These are phyloP conservation scores for Enteropsectra breve DNA, from an alignment of 371 early-diverging fungal species.

Conservation along the genomic window DNA sequence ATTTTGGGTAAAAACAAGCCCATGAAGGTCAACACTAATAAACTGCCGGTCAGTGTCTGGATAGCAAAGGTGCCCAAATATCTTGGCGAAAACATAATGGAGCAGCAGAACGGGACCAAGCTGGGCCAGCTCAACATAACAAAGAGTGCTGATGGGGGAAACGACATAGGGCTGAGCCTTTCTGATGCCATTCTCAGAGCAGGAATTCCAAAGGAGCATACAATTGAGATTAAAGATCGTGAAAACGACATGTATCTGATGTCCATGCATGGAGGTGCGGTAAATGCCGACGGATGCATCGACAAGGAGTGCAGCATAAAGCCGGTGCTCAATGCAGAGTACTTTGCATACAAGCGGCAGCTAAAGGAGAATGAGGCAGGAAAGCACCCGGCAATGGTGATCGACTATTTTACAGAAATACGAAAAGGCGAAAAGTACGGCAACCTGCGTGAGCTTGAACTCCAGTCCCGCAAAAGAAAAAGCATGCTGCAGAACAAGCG, in stretches of 20 bases:
- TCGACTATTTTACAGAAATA: conserved; percentile 56
- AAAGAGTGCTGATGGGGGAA: not conserved
- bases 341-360: conserved; percentile 54
- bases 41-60: conserved; percentile 38
- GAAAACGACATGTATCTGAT: conserved; percentile 40
- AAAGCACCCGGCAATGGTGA: conserved; percentile 18
- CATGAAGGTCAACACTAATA: conserved; percentile 37
- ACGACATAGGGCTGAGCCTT: conserved; percentile 7
- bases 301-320: conserved; percentile 48
- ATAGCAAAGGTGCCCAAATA: conserved; percentile 52
- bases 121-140: conserved; percentile 38
- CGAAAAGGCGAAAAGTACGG: conserved; percentile 53
- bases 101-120: not conserved
- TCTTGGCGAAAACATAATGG: conserved; percentile 43
- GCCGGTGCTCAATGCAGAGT: conserved; percentile 56
- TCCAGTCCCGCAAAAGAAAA: conserved; percentile 57
- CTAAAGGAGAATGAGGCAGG: conserved; percentile 20
- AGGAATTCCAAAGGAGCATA: conserved; percentile 37
- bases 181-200: not conserved
- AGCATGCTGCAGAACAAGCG: conserved; percentile 58
- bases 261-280: not conserved
- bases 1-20: not conserved
- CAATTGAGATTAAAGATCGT: conserved; percentile 22
- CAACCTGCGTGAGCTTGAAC: conserved; percentile 54
- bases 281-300: conserved; percentile 47